Evolutionary conservation across 2,329 filamentous ascomycete genomes (phyloP), one percentile per base, ranked within the genome.

Genomic region (Claviceps pusilla): DNA sequence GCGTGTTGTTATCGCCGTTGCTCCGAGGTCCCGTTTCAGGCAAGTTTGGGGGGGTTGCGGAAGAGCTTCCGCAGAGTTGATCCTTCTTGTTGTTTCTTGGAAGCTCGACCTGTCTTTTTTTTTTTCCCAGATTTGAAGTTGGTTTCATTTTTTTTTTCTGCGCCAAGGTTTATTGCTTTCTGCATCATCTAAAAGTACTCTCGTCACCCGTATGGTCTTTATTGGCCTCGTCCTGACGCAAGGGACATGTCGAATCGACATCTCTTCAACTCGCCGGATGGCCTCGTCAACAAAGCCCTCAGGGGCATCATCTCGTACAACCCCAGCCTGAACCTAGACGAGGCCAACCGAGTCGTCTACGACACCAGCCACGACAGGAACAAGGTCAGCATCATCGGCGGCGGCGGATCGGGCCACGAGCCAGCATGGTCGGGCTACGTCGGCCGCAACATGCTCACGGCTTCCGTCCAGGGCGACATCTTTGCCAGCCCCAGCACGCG

Each of bases 381-480:
- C 31, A 72, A 71, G 24, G 75, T 79, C 54, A 71, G 69, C 59
- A 66, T 79, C 63, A 72, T 79, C 63, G 75, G 72, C 29, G 76
- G 76, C n/a, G 76, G 76, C 24, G 76, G 76, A 43, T 78, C 77
- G 0, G 77, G 77, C 48, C 77, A 79, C 64, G 80, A 83, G 60
- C 80, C 80, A 24, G 80, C 79, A 57, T 83, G 80, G 75, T 71
- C 77, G 2, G 80, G 80, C 53, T 84, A 83, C 60, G 81, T 84
- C 2, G 81, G 81, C 53, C 63, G 68, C 55, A 81, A 80, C 62
- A 72, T 83, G 67, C 73, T 84, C n/a, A 72, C 78, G 1, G 79
- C 79, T 4, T 76, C 79, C 5, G 80, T 80, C 4, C 74, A 73
- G 4, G 81, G 81, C 47, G 78, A 82, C 61, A 77, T 84, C 58